Base-by-base conservation (phyloP, 257 asterid genomes). In the Solanum boliviense region DNA sequence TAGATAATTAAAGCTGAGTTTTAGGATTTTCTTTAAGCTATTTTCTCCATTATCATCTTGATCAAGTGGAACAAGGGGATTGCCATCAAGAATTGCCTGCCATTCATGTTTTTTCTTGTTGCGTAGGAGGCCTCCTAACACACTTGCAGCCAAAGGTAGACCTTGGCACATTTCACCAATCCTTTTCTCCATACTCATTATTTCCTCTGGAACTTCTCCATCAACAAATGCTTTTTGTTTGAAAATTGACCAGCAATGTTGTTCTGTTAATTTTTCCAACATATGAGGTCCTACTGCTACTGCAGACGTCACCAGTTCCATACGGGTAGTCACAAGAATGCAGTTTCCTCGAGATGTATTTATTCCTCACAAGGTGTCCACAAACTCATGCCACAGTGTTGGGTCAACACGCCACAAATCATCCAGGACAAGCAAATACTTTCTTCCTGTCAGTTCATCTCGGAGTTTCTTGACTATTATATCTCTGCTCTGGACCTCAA, bases 321-420 rank as follows among this genome's bases (percentile, higher is more conserved):
- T 87, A 38, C 90, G 90, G 7, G 92, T 88, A 18, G 89, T 87
- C 18, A 89, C 68, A 34, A 91, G 12, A 71, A 91, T 88, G 73
- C 70, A 87, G n/a, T 31, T 71, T 71, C 13, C 23, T 29, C 39
- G 20, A 20, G 76, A 70, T 29, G 76, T 71, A 20, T 15, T 71
- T 71, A 71, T 31, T 71, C 39, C 76, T 6, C 35, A 25, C 88
- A 60, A 67, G 32, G 34, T 85, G 41, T 15, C 48, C 48, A 29
- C 39, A 25, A 13, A 23, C 6, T 60, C 29, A 21, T 62, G 23
- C 79, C 71, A 36, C 48, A 32, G 8, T 9, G 32, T 12, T n/a
- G 15, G 52, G 79, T 60, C 71, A 23, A 38, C 73, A 67, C 1
- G 67, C 32, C 76, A 70, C 39, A 70, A 70, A 31, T 70, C 39